These are phyloP conservation scores for Lentinus brumalis DNA, from an alignment of 768 basidiomycete species.

Conservation along the genomic window DNA sequence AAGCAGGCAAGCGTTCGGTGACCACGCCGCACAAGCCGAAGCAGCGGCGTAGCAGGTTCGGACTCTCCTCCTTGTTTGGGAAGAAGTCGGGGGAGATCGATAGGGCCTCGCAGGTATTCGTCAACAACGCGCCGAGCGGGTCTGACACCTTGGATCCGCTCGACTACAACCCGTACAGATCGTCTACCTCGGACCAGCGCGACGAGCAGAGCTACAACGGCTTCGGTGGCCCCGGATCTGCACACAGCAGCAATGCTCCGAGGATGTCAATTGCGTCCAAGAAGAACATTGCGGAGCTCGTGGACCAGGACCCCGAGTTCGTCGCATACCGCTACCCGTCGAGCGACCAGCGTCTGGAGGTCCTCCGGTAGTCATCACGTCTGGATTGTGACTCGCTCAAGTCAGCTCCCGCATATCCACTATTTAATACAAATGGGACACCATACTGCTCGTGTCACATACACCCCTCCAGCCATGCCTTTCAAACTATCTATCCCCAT, in stretches of 20 bases:
- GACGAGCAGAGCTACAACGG: conserved; percentile 51
- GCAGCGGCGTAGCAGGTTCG: conserved; percentile 78
- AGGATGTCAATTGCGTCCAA: conserved; percentile 67
- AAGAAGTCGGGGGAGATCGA: conserved; percentile 39
- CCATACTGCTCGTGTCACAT: not conserved
- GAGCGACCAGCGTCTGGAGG: conserved; percentile 65
- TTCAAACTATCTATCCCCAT: not conserved
- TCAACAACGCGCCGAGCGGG: not conserved
- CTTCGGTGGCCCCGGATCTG: conserved; percentile 52
- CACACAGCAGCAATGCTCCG: conserved; percentile 48
- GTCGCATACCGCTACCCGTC: conserved; percentile 89
- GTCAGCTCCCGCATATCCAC: not conserved
- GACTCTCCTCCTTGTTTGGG: conserved; percentile 66
- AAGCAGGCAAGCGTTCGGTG: conserved; percentile 16
- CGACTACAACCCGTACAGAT: conserved; percentile 26
- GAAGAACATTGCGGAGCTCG: conserved; percentile 74
- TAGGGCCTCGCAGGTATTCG: conserved; percentile 6
- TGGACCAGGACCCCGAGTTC: conserved; percentile 85
- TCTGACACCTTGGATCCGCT: conserved; percentile 1
- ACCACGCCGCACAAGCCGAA: conserved; percentile 26
- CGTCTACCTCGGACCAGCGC: conserved; percentile 34
- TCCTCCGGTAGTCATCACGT: conserved; percentile 44
- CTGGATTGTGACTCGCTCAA: not conserved
- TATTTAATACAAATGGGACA: conserved; percentile 2
- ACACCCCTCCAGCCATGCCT: not conserved